Conservation (phyloP, 108 stramenopile genomes). For the Cyclotella distinguenda region DNA sequence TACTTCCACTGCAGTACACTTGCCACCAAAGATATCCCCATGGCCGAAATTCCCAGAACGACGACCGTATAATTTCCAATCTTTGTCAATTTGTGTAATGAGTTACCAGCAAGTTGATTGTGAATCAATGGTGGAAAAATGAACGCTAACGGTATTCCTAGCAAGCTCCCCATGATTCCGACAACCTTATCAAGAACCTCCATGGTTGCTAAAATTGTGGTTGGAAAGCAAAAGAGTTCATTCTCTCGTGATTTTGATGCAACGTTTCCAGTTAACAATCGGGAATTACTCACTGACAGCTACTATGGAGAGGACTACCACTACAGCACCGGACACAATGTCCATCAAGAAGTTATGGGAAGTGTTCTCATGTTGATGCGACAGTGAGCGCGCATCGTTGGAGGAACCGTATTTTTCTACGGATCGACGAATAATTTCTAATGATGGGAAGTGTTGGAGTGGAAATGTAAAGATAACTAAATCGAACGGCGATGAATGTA, state of each 20-base stretch:
- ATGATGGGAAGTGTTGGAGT: slow-evolving; percentile 71
- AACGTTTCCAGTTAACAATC: background rate
- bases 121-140: slow-evolving; percentile 70
- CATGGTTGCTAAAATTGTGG: slow-evolving; percentile 25
- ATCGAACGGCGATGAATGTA: too few species aligned
- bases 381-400: background rate
- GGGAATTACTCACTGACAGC: slow-evolving; percentile 21
- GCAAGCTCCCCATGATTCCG: slow-evolving; percentile 57
- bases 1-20: slow-evolving; percentile 47
- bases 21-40: slow-evolving; percentile 50
- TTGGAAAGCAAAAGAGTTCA: too few species aligned
- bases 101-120: slow-evolving; percentile 43
- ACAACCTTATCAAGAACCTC: slow-evolving; percentile 71
- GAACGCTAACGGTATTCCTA: slow-evolving; percentile 73
- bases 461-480: slow-evolving; percentile 80
- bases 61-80: slow-evolving; percentile 40
- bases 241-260: background rate
- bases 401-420: slow-evolving; percentile 11
- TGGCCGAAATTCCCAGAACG: slow-evolving; percentile 52
- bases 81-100: slow-evolving; percentile 6
- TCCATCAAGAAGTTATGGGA: slow-evolving; percentile 22
- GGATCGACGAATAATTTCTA: slow-evolving; percentile 56
- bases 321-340: slow-evolving; percentile 42
- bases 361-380: background rate
- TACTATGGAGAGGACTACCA: slow-evolving; percentile 49